Evolutionary conservation across 208 protist genomes (phyloP), one percentile per base, ranked within the genome.

Genomic region (Acanthamoeba culbertsoni): DNA sequence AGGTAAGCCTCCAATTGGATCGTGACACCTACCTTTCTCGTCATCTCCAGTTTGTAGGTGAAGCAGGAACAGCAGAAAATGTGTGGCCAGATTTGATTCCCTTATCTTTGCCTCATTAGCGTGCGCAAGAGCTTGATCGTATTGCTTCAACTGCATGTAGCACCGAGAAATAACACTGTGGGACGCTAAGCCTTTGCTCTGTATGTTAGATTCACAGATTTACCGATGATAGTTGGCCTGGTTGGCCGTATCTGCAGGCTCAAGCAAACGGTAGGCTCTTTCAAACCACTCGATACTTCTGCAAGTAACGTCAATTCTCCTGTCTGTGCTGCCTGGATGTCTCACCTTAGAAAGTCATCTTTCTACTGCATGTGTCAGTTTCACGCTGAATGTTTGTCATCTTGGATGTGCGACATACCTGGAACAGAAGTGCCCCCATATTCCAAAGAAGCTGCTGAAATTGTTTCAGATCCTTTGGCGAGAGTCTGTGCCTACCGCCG

Each of bases 361-460:
- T 68, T 7, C 59, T 68, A 10, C 31, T 33, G 35, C 12, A 37
- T 33, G 28, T 12, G 28, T 33, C 14, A 16, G 35, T 37, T 40
- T n/a, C n/a, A n/a, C n/a, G n/a, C n/a, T n/a, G n/a, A n/a, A n/a
- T n/a, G n/a, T n/a, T n/a, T n/a, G n/a, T n/a, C n/a, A n/a, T n/a
- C n/a, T n/a, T n/a, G n/a, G n/a, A n/a, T n/a, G n/a, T 28, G 16
- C 20, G 77, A 62, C 4, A 8, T 23, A 88, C 77, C 46, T 88
- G 77, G 62, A 88, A 88, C 43, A 88, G 18, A 12, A 37, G 8
- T 18, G 48, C 77, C 2, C 77, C 77, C 23, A 42, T 28, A 28
- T 88, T 88, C 77, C 77, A 88, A 23, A 88, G 43, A 1, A 88
- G 14, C 46, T 88, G 77, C 16, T 88, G 77, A 88, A 88, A 62